Base-by-base conservation (phyloP, 179 eudicot genomes). In the Silene coronaria region DNA sequence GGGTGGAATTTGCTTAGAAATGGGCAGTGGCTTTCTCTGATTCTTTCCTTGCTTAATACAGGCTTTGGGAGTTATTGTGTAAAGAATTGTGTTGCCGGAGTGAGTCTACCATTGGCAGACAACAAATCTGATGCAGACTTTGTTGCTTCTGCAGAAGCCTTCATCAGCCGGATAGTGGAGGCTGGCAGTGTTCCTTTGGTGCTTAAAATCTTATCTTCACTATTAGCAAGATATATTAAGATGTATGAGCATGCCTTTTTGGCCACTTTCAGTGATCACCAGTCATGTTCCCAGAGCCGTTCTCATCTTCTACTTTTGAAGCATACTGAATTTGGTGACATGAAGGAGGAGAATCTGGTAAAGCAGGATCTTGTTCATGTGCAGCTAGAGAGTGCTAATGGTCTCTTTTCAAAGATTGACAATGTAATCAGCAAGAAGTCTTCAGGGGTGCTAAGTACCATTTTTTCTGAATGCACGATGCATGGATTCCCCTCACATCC, bases 401-500 rank as follows among this genome's bases (percentile, higher is more conserved):
- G 81, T 61, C 86, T 91, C 79, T 77, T 88, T 66, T 71, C 78
- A 4, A 89, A 86, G 83, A 70, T 89, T 72, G 89, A 85, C 71
- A 79, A 64, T 73, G 85, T 80, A 66, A 65, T 87, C 62, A 83
- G 79, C 77, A 90, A 85, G 80, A 81, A 84, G 77, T 87, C 90
- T 80, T 79, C 90, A 22, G 92, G 91, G 64, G 65, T 79, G 38
- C 77, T 79, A 61, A 83, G 87, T 57, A 83, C 82, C 72, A 74
- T 82, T 57, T 88, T 84, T 71, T 86, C 91, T 84, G 96, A 93
- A 85, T 75, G 88, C 79, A 64, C 83, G 74, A 80, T 96, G 78
- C 98, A 96, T 88, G 98, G 99, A 70, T 90, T 96, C 85, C 97
- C 99, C n/a, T 84, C 87, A 64, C 81, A 87, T 75, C 81, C 59